phyloP scores from a whole-genome alignment of 2,329 filamentous ascomycete genomes.

The Pseudopithomyces maydicus region DNA sequence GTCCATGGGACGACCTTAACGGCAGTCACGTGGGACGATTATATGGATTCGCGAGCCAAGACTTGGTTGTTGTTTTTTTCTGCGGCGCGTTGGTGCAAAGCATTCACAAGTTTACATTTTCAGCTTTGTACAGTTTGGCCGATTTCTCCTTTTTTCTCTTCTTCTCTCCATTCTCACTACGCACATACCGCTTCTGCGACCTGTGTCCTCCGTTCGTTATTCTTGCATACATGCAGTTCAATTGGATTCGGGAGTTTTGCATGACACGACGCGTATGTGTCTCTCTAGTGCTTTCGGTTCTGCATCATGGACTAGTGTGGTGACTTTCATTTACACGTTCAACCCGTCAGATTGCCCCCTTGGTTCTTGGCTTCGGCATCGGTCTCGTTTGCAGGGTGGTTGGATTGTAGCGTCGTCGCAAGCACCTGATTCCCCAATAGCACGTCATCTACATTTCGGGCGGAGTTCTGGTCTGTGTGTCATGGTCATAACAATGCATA shows the following conservation, averaged over 20 bases:
- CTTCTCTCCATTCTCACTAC: neutral
- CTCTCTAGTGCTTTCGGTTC: neutral
- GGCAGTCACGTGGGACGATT: conserved; percentile 1
- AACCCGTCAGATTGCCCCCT: conserved; percentile 3
- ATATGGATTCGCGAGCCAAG: neutral
- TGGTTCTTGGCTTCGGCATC: conserved; percentile 5
- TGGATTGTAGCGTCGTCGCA: conserved; percentile 3
- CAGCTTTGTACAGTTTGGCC: neutral
- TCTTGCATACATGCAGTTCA: neutral
- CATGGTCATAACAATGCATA: conserved; percentile 5
- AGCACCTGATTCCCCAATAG: conserved; percentile 9
- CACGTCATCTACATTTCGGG: neutral
- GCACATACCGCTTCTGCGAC: conserved; percentile 1
- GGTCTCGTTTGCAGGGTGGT: neutral
- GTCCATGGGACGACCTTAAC: neutral
- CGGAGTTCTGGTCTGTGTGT: conserved; percentile 2
- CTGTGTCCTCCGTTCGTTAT: conserved; percentile 1
- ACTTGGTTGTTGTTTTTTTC: neutral
- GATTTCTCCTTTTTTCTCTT: neutral
- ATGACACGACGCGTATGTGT: conserved; percentile 4
- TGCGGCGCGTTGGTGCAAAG: neutral
- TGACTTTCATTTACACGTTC: neutral
- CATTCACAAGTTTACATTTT: neutral
- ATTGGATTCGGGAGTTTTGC: conserved; percentile 6
- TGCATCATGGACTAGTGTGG: conserved; percentile 1